Percentiles rank a stretch among this genome's conserved stretches.
Evolutionary conservation across 2,329 filamentous ascomycete species (phyloP).

Genomic region (Pseudogymnoascus sp.): DNA sequence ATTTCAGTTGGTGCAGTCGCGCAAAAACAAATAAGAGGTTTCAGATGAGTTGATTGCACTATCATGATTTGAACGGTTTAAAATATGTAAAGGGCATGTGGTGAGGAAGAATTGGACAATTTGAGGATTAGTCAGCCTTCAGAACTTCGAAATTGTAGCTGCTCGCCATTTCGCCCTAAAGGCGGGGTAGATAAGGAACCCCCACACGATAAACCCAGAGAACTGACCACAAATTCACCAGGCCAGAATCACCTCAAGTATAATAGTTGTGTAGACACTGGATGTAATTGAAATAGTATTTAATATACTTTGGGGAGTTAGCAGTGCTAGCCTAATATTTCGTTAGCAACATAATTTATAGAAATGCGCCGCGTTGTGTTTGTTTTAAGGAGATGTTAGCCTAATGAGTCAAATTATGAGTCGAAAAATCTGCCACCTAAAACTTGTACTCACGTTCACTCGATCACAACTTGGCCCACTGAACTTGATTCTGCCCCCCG

Average conservation of each 20-base stretch:
- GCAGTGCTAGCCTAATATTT: neutral
- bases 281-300: neutral
- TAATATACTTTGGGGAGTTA: neutral
- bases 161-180: constrained; percentile 1
- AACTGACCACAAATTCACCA: constrained; percentile 5
- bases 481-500: neutral
- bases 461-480: neutral
- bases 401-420: neutral
- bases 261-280: neutral
- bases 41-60: neutral
- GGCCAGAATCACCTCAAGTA: neutral
- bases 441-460: constrained; percentile 1
- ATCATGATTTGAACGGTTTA: neutral
- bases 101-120: neutral
- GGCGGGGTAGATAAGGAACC: constrained; percentile 12
- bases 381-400: neutral
- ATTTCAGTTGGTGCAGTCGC: neutral
- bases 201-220: constrained; percentile 4
- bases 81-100: neutral
- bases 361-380: neutral
- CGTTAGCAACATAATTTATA: neutral
- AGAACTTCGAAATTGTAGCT: neutral
- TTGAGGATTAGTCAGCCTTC: neutral
- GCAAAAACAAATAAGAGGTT: neutral
- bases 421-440: constrained; percentile 8